These are phyloP conservation scores for Exserohilum rostratum DNA, from an alignment of 2,329 filamentous ascomycete species.

Conservation along the genomic window DNA sequence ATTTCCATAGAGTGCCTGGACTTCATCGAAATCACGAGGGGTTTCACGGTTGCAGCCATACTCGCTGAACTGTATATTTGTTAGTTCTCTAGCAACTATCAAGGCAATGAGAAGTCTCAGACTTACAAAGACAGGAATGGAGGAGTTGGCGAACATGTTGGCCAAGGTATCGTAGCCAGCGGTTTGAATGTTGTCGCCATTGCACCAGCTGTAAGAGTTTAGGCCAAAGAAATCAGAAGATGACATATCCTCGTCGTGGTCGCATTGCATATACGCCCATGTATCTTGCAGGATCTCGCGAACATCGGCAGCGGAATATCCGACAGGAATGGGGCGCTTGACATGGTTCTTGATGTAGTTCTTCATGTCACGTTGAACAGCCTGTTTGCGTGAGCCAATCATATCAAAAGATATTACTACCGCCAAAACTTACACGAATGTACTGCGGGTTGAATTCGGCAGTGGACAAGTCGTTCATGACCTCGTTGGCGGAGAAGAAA, in stretches of 20 bases:
- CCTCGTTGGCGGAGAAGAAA: slow-evolving; percentile 72
- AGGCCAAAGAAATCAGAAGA: slow-evolving; percentile 77
- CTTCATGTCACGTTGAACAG: slow-evolving; percentile 71
- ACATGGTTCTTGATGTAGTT: slow-evolving; percentile 68
- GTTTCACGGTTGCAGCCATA: slow-evolving; percentile 73
- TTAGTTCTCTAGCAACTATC: neutral
- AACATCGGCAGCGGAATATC: slow-evolving; percentile 77
- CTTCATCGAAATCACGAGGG: slow-evolving; percentile 77
- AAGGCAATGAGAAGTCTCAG: too few relatives aligned
- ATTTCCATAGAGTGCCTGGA: slow-evolving; percentile 71
- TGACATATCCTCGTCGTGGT: slow-evolving; percentile 62
- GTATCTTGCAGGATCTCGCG: slow-evolving; percentile 74
- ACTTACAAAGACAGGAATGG: slow-evolving; percentile 71
- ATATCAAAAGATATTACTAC: neutral
- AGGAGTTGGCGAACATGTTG: slow-evolving; percentile 66
- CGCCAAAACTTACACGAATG: slow-evolving; percentile 54
- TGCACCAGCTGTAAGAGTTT: slow-evolving; percentile 78
- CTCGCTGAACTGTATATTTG: slow-evolving; percentile 66
- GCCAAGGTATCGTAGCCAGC: slow-evolving; percentile 68
- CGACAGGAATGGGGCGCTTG: slow-evolving; percentile 66
- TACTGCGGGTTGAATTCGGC: slow-evolving; percentile 62
- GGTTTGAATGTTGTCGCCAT: slow-evolving; percentile 66
- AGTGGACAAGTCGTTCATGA: slow-evolving; percentile 66
- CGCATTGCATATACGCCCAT: slow-evolving; percentile 77
- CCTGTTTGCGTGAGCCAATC: slow-evolving; percentile 34